phyloP scores from a whole-genome alignment of 2,329 filamentous ascomycete species.

The Colletotrichum sp. region DNA sequence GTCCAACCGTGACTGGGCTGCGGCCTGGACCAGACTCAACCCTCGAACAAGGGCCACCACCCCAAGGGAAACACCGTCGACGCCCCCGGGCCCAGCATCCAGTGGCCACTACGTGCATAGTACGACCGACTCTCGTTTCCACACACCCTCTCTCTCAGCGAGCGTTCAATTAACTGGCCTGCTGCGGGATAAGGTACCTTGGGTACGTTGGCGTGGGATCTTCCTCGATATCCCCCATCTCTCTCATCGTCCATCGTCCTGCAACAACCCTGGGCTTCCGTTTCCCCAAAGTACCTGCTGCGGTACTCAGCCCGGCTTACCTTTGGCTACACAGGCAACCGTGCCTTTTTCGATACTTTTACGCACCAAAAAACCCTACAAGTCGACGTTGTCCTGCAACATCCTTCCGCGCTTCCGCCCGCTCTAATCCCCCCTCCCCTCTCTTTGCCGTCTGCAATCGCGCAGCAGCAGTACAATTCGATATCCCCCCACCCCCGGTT shows the following conservation, averaged over 20 bases:
- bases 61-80: constrained; percentile 9
- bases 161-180: neutral
- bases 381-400: constrained; percentile 6
- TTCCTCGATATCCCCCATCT: neutral
- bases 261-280: neutral
- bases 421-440: neutral
- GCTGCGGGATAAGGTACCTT: neutral
- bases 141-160: neutral
- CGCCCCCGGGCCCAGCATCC: constrained; percentile 3
- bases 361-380: neutral
- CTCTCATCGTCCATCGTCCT: neutral
- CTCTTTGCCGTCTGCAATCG: neutral
- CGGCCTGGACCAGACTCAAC: constrained; percentile 1
- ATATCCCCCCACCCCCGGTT: neutral
- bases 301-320: neutral
- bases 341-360: neutral
- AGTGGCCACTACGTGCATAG: neutral
- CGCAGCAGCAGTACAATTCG: neutral
- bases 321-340: neutral
- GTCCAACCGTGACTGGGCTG: constrained; percentile 18
- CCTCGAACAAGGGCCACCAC: constrained; percentile 9
- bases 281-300: neutral
- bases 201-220: neutral
- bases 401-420: constrained; percentile 9
- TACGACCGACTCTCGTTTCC: neutral